phyloP scores from a whole-genome alignment of 2,329 filamentous ascomycete species.

The Amesomyces nigricolor region DNA sequence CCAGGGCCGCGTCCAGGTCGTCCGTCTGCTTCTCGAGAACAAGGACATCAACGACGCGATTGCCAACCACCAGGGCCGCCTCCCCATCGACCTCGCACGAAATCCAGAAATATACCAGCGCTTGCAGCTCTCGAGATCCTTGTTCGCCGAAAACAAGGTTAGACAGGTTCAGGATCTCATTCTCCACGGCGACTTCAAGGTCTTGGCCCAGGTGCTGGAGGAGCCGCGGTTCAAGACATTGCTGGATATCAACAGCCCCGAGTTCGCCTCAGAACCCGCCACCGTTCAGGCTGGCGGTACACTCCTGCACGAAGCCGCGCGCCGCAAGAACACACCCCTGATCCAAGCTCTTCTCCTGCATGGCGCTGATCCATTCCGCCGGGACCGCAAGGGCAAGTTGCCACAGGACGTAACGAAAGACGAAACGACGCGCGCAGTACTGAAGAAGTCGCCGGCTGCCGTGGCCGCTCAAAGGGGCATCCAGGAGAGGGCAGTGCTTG shows the following conservation, averaged over 20 bases:
- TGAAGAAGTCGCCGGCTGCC: constrained; percentile 91
- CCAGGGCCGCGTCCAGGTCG: constrained; percentile 73
- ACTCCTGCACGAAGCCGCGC: constrained; percentile 85
- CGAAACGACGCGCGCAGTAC: constrained; percentile 76
- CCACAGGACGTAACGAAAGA: constrained; percentile 96
- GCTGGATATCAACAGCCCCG: constrained; percentile 86
- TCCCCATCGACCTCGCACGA: constrained; percentile 81
- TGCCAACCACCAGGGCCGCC: constrained; percentile 75
- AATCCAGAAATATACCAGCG: constrained; percentile 95
- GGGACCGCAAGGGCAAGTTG: constrained; percentile 90
- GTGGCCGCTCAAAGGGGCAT: constrained; percentile 91
- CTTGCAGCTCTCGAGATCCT: constrained; percentile 79
- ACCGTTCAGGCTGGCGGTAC: constrained; percentile 84
- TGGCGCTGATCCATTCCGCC: constrained; percentile 90
- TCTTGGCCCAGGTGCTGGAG: constrained; percentile 71
- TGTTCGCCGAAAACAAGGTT: constrained; percentile 84
- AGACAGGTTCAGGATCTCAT: constrained; percentile 79
- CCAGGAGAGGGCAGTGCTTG: constrained; percentile 93
- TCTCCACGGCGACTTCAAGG: constrained; percentile 65
- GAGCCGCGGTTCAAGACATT: constrained; percentile 81
- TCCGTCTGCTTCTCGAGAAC: constrained; percentile 77
- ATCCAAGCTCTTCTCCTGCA: constrained; percentile 89
- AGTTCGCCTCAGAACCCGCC: constrained; percentile 73
- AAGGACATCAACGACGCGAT: constrained; percentile 82
- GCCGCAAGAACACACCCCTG: constrained; percentile 77